phyloP scores from a whole-genome alignment of 2,329 filamentous ascomycete species.

The Proliferodiscus dingleyae region DNA sequence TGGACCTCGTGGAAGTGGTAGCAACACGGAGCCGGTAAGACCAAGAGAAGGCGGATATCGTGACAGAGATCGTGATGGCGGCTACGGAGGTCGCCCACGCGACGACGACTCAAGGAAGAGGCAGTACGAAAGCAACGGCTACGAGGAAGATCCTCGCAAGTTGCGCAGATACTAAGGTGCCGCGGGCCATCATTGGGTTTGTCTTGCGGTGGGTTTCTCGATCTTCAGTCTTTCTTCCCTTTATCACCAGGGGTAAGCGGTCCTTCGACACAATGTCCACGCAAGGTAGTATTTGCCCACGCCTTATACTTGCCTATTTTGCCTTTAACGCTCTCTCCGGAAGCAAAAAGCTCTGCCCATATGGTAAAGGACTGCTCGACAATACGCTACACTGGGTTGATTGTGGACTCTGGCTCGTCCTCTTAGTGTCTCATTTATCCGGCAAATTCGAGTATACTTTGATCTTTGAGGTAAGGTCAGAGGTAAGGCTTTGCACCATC shows the following conservation, averaged over 20 bases:
- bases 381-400: neutral
- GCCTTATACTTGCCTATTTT: conserved; percentile 6
- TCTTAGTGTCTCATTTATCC: neutral
- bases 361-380: neutral
- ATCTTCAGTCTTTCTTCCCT: conserved; percentile 35
- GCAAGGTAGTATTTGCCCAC: conserved; percentile 31
- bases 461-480: conserved; percentile 48
- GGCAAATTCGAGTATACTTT: conserved; percentile 9
- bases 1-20: conserved; percentile 44
- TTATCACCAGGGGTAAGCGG: conserved; percentile 35
- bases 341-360: too few relatives aligned
- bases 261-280: conserved; percentile 26
- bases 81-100: conserved; percentile 51
- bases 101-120: conserved; percentile 49
- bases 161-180: conserved; percentile 56
- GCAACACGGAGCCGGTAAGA: conserved; percentile 80
- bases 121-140: conserved; percentile 57
- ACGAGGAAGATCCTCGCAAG: conserved; percentile 74
- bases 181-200: conserved; percentile 27
- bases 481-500: conserved; percentile 42
- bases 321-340: neutral
- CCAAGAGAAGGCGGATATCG: conserved; percentile 50
- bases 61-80: conserved; percentile 35
- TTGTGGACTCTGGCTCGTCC: neutral
- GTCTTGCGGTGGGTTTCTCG: conserved; percentile 47